These are phyloP conservation scores for Colletotrichum sp. DNA, from an alignment of 2,329 filamentous ascomycete species.

Conservation along the genomic window DNA sequence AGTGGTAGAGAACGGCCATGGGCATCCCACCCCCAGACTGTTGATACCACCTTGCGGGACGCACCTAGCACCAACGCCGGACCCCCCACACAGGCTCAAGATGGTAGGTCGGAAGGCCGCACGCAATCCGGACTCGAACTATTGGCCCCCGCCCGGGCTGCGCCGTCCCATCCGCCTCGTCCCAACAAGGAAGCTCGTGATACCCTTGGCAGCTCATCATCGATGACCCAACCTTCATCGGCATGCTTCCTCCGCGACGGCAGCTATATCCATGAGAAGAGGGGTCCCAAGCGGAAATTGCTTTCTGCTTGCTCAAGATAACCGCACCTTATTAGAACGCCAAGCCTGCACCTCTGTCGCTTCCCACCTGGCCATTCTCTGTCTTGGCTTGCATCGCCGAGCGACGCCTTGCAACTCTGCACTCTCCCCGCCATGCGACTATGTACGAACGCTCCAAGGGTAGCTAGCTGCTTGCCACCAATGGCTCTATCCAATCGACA, in stretches of 20 bases:
- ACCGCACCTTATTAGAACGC: neutral
- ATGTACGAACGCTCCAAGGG: neutral
- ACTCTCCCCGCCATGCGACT: neutral
- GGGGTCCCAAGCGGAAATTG: neutral
- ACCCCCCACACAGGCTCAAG: neutral
- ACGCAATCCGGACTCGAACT: slow-evolving; percentile 6
- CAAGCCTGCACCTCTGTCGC: neutral
- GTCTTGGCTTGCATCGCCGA: neutral
- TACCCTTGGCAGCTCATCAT: slow-evolving; percentile 1
- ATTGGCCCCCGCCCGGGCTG: neutral
- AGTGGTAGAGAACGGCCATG: neutral
- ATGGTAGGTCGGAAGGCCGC: neutral
- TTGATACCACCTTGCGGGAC: neutral
- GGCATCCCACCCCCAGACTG: neutral
- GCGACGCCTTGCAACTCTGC: neutral
- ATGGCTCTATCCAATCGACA: neutral
- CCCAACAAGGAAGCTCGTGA: slow-evolving; percentile 17
- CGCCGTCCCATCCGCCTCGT: slow-evolving; percentile 1
- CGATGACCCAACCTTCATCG: neutral
- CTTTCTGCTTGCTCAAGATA: neutral
- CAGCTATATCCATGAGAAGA: neutral
- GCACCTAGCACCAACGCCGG: neutral
- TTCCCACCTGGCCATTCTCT: neutral
- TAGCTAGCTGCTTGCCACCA: neutral
- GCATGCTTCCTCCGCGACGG: neutral